phyloP scores from a whole-genome alignment of 345 rosid species.

The Corymbia maculata region DNA sequence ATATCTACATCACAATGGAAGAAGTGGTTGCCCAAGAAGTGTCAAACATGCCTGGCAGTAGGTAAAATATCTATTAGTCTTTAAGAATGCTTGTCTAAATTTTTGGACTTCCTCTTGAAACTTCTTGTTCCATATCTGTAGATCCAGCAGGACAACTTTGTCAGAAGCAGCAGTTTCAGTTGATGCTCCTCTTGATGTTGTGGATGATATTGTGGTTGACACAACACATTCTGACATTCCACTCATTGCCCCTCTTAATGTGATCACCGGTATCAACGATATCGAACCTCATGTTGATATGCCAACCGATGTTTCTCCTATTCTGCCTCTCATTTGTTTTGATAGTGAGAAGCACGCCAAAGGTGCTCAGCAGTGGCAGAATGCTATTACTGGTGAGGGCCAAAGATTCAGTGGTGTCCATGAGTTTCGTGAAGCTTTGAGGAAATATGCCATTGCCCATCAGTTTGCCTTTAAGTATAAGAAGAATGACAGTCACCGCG shows the following conservation, averaged over 20 bases:
- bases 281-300: constrained; percentile 18
- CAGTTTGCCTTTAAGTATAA: constrained; percentile 88
- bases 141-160: constrained; percentile 87
- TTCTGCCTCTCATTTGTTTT: constrained; percentile 29
- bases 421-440: constrained; percentile 79
- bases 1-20: constrained; percentile 56
- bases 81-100: background rate
- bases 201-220: constrained; percentile 35
- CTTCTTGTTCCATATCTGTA: constrained; percentile 12
- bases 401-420: constrained; percentile 75
- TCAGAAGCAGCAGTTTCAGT: constrained; percentile 56
- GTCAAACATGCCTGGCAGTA: constrained; percentile 79
- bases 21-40: constrained; percentile 44
- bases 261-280: constrained; percentile 32
- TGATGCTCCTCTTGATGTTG: constrained; percentile 19
- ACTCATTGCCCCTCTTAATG: constrained; percentile 23
- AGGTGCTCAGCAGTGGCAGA: constrained; percentile 86
- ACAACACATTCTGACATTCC: constrained; percentile 26
- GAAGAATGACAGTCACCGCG: constrained; percentile 93
- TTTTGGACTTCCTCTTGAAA: background rate
- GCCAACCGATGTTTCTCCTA: constrained; percentile 41
- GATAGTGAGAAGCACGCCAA: constrained; percentile 51
- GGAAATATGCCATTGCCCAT: constrained; percentile 88
- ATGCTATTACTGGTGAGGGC: constrained; percentile 84
- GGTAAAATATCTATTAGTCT: constrained; percentile 30